Evolutionary conservation across 1,284 basidiomycete species (phyloP), one percentile per base, ranked within the genome.

Genomic region (Phylloboletellus chloephorus): DNA sequence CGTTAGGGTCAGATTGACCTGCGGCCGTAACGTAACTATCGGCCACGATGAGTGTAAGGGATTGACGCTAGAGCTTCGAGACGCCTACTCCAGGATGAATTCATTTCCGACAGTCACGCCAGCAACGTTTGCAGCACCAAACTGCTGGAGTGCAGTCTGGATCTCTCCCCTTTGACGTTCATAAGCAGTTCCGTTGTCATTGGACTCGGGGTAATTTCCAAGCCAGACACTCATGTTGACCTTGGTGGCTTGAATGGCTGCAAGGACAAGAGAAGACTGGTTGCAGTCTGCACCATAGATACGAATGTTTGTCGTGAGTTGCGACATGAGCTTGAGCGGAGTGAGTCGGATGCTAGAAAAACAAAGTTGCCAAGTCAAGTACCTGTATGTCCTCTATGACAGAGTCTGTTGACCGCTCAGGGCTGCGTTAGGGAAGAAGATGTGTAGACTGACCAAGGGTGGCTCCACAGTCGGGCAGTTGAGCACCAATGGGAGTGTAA

Each of bases 201-300:
- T 76, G 25, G 82, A 59, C 8, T 71, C 52, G 20, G 73, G 72
- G 61, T 83, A 97, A 54, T 88, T 89, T 21, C 82, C 94, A n/a
- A 92, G 72, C 65, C 72, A 96, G 11, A 97, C 86, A 8, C 67
- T 69, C 78, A 98, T 74, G 65, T 95, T 74, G 40, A 91, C 88
- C 63, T 95, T 89, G 36, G 92, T 95, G 54, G 82, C 78, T 56
- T 85, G 71, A 60, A 98, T 88, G 1, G 88, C 89, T 51, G 88
- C 79, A 25, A 92, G 71, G 31, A 78, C 73, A 30, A 78, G 66
- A 1, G 72, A 70, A 7, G 72, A 67, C 45, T 77, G 75, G 51
- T 78, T 78, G 54, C 75, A 78, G 55, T 78, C 76, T 20, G 75
- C 66, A 13, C 76, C 76, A 45, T 80, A 79, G 39, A 79, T 60